phyloP scores from a whole-genome alignment of 1,139 yeast species.

The Geotrichum carabidarum region DNA sequence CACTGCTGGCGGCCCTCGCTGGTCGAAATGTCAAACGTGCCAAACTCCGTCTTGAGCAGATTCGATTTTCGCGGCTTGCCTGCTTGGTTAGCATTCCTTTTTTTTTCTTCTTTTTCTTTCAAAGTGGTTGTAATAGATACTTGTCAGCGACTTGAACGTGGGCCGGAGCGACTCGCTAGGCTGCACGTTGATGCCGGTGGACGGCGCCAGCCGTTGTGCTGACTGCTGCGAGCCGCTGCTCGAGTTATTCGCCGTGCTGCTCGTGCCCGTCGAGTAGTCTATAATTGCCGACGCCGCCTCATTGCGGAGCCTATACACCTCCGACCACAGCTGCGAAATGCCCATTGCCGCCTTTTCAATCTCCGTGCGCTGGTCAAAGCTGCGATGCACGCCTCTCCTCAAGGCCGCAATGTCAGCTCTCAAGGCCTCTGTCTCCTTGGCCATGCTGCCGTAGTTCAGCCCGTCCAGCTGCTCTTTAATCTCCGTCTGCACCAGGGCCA shows the following conservation, averaged over 20 bases:
- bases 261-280: conserved; percentile 9
- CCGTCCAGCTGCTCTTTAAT: conserved; percentile 42
- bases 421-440: neutral
- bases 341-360: conserved; percentile 14
- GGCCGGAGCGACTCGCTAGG: too few species aligned
- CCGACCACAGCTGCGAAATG: conserved; percentile 14
- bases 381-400: conserved; percentile 1
- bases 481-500: conserved; percentile 28
- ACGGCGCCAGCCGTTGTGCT: too few species aligned
- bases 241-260: neutral
- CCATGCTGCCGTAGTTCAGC: conserved; percentile 25
- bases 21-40: conserved; percentile 30
- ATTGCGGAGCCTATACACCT: conserved; percentile 10
- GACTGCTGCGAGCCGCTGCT: neutral
- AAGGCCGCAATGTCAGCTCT: conserved; percentile 2
- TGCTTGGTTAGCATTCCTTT: neutral
- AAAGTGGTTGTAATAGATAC: neutral
- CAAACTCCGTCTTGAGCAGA: conserved; percentile 37
- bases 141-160: neutral
- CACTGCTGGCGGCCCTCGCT: conserved; percentile 29
- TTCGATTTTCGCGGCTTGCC: conserved; percentile 30
- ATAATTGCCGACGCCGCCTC: conserved; percentile 11
- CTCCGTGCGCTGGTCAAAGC: conserved; percentile 9
- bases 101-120: neutral
- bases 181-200: too few species aligned